Evolutionary conservation across 257 asterid species (phyloP).

Genomic region (Coffea eugenioides): DNA sequence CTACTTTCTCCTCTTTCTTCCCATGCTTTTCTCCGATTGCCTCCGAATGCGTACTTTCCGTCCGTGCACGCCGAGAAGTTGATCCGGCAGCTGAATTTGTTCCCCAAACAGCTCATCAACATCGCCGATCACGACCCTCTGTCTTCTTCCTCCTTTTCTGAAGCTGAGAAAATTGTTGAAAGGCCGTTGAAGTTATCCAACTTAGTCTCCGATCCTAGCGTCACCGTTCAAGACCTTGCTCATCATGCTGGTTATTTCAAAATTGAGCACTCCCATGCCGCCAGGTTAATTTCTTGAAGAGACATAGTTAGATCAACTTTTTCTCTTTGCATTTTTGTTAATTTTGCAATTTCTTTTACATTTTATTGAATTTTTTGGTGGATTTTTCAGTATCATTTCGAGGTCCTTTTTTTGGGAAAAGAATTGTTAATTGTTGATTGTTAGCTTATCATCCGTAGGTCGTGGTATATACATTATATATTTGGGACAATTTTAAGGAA

Average conservation of each 20-base stretch:
- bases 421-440: neutral
- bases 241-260: constrained; percentile 92
- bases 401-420: neutral
- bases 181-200: constrained; percentile 61
- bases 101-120: constrained; percentile 57
- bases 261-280: constrained; percentile 75
- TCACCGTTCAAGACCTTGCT: constrained; percentile 59
- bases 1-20: constrained; percentile 33
- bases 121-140: constrained; percentile 32
- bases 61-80: constrained; percentile 53
- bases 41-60: constrained; percentile 29
- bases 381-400: neutral
- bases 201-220: constrained; percentile 40
- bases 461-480: neutral
- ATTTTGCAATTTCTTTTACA: neutral
- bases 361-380: neutral
- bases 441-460: neutral
- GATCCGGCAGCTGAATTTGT: constrained; percentile 68
- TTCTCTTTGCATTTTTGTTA: neutral
- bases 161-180: constrained; percentile 45
- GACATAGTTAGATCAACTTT: neutral
- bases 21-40: constrained; percentile 50
- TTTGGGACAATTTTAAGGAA: neutral
- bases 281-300: constrained; percentile 44
- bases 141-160: constrained; percentile 14